Conservation (phyloP, 2,329 filamentous ascomycete species). For the Trichophyton benhamiae region DNA sequence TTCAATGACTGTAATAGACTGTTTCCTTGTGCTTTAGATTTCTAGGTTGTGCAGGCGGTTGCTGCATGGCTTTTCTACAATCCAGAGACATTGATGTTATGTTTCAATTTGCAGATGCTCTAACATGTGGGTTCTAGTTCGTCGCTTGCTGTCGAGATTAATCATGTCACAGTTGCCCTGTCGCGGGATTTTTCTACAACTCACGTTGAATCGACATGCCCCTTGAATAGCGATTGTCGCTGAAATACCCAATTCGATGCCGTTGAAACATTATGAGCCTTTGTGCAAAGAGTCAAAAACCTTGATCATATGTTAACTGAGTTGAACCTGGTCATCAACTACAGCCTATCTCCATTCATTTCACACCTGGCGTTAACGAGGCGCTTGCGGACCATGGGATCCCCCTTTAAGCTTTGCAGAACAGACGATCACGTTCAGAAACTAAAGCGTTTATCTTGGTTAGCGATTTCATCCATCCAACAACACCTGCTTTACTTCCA, state of each 20-base stretch:
- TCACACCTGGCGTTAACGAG: no score
- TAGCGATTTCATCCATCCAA: neutral
- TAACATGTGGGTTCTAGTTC: neutral
- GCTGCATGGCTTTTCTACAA: neutral
- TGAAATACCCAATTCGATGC: no score
- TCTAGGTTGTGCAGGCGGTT: neutral
- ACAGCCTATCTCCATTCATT: no score
- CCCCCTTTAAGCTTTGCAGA: neutral
- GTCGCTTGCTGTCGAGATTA: neutral
- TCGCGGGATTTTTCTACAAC: neutral
- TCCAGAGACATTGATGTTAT: neutral
- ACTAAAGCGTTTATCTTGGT: neutral
- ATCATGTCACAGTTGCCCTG: neutral
- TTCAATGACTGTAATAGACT: slow-evolving; percentile 1
- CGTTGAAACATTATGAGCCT: no score
- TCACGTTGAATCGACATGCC: neutral
- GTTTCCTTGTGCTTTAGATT: slow-evolving; percentile 3
- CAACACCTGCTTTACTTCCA: neutral
- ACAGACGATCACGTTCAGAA: neutral
- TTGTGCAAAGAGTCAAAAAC: no score
- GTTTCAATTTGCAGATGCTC: neutral
- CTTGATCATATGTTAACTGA: no score
- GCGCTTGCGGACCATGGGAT: no score
- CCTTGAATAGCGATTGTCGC: no score
- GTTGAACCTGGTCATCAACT: no score